Evolutionary conservation across 2,329 filamentous ascomycete species (phyloP).

Genomic region (Fusarium anthophilum): DNA sequence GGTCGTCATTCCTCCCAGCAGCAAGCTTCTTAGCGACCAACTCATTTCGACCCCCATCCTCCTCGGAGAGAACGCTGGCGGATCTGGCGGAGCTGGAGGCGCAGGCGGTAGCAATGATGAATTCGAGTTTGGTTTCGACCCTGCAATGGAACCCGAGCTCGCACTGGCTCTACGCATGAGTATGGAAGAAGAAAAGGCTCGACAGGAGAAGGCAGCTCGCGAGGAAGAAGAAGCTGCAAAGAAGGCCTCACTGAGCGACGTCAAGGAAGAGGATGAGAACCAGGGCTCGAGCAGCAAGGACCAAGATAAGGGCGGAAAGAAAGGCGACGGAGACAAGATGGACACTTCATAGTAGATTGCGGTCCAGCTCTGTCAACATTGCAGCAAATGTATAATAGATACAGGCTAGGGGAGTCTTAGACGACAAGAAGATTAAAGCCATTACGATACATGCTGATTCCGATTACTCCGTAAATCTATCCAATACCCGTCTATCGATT

Average conservation of each 20-base stretch:
- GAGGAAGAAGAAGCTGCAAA: slow-evolving; percentile 77
- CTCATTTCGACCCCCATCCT: slow-evolving; percentile 90
- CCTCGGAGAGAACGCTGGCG: slow-evolving; percentile 77
- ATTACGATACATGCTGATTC: slow-evolving; percentile 34
- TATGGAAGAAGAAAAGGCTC: slow-evolving; percentile 96
- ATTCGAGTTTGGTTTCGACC: slow-evolving; percentile 84
- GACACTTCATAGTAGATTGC: slow-evolving; percentile 73
- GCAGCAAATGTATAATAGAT: slow-evolving; percentile 50
- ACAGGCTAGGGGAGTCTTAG: slow-evolving; percentile 39
- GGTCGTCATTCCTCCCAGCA: slow-evolving; percentile 88
- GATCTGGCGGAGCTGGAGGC: slow-evolving; percentile 64
- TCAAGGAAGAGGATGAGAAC: slow-evolving; percentile 80
- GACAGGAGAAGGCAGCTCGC: slow-evolving; percentile 85
- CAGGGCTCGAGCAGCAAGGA: slow-evolving; percentile 73
- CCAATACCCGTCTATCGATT: slow-evolving; percentile 54
- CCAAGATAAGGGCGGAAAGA: slow-evolving; percentile 69
- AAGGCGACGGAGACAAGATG: slow-evolving; percentile 81
- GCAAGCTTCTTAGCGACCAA: slow-evolving; percentile 91
- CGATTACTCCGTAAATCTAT: slow-evolving; percentile 23
- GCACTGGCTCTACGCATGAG: slow-evolving; percentile 96
- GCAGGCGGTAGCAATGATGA: slow-evolving; percentile 71
- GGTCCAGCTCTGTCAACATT: slow-evolving; percentile 39
- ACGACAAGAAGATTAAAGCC: slow-evolving; percentile 40
- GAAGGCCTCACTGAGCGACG: slow-evolving; percentile 81
- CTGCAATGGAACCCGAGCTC: slow-evolving; percentile 89